Conservation (phyloP, 345 rosid genomes). For the Hevea brasiliensis region DNA sequence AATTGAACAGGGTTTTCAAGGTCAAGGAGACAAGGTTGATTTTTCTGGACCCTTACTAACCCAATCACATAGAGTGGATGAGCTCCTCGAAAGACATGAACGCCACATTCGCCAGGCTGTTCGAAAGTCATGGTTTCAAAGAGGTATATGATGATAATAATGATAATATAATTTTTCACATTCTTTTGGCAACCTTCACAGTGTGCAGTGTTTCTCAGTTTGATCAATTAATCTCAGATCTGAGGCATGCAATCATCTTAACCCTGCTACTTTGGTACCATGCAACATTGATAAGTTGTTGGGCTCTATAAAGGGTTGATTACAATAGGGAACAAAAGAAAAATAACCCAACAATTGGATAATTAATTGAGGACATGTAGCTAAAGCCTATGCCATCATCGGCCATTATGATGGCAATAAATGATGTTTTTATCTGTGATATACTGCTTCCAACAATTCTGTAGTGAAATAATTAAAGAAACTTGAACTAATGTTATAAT, state of each 20-base stretch:
- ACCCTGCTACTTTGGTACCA: neutral
- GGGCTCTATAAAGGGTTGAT: neutral
- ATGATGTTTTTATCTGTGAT: neutral
- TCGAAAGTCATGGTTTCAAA: constrained; percentile 88
- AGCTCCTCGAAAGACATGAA: constrained; percentile 72
- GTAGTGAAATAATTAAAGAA: constrained; percentile 2
- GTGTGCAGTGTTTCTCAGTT: neutral
- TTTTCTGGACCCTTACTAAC: constrained; percentile 86
- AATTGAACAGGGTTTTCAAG: constrained; percentile 56
- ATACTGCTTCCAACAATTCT: neutral
- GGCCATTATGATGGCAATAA: constrained; percentile 5
- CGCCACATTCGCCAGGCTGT: constrained; percentile 78
- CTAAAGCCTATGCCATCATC: constrained; percentile 8
- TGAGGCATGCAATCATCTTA: neutral
- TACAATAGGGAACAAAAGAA: constrained; percentile 1
- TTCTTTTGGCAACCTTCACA: neutral
- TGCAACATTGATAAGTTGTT: neutral
- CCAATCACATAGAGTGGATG: constrained; percentile 70
- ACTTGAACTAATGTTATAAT: neutral
- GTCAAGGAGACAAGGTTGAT: constrained; percentile 68
- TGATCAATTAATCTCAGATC: neutral
- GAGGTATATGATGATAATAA: constrained; percentile 50
- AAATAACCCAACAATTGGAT: neutral
- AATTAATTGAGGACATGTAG: constrained; percentile 7
- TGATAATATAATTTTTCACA: neutral